These are phyloP conservation scores for Russula ochroleuca DNA, from an alignment of 768 basidiomycete species.

Conservation along the genomic window DNA sequence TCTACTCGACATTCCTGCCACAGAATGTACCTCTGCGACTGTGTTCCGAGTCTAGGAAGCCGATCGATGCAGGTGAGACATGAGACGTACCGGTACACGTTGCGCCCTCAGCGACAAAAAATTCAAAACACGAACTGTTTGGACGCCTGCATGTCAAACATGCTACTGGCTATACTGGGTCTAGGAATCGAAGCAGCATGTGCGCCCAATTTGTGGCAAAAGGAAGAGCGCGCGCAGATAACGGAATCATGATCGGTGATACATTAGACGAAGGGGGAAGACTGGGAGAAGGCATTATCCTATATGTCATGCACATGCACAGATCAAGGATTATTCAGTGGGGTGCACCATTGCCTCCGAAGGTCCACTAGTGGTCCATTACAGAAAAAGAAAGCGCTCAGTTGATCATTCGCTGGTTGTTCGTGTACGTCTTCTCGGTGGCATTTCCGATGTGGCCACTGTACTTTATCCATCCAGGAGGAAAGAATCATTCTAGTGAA, in stretches of 20 bases:
- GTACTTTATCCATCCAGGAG: neutral
- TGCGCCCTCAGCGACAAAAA: neutral
- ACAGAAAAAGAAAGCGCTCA: neutral
- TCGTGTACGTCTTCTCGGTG: neutral
- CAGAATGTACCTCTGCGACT: neutral
- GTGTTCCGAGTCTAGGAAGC: neutral
- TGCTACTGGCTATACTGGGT: neutral
- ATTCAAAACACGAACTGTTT: neutral
- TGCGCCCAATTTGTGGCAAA: slow-evolving; percentile 7
- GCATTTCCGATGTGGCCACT: neutral
- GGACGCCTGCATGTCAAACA: neutral
- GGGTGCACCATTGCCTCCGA: neutral
- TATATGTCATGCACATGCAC: neutral
- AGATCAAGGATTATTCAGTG: neutral
- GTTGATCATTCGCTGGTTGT: neutral
- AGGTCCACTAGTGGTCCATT: neutral
- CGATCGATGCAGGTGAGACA: neutral
- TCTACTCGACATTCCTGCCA: neutral
- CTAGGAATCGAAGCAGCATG: neutral
- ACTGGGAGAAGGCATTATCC: neutral
- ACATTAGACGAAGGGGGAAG: neutral
- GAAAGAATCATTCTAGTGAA: neutral
- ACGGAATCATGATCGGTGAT: neutral
- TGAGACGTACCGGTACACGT: neutral
- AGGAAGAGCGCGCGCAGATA: neutral